These are phyloP conservation scores for Suhomyces vadensis DNA, from an alignment of 805 yeast genomes.

Conservation along the genomic window DNA sequence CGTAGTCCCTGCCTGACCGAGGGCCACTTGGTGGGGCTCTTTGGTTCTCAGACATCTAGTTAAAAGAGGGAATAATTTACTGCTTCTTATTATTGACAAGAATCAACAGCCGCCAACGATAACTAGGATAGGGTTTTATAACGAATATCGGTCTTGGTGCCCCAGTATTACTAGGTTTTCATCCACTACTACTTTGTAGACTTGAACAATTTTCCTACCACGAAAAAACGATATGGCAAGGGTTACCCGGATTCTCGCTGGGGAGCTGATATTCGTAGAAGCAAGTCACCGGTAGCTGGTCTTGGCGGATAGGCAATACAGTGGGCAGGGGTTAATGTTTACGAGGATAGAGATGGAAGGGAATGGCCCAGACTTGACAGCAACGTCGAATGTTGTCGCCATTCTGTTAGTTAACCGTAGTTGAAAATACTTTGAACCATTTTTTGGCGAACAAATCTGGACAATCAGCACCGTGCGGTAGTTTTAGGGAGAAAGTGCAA, in stretches of 20 bases:
- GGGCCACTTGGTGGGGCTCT: slow-evolving; percentile 33
- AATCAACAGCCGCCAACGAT: too few species aligned
- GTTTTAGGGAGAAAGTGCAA: neutral
- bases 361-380: neutral
- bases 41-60: slow-evolving; percentile 36
- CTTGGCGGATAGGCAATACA: neutral
- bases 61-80: too few species aligned
- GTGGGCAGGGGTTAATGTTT: neutral
- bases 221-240: neutral
- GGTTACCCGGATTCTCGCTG: slow-evolving; percentile 5
- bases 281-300: neutral
- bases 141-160: too few species aligned
- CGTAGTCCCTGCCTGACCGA: slow-evolving; percentile 20
- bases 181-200: too few species aligned
- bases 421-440: neutral
- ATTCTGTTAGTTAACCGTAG: neutral
- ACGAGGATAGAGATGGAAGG: neutral
- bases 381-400: too few species aligned
- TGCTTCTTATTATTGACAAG: neutral
- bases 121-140: too few species aligned
- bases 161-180: too few species aligned
- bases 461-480: too few species aligned
- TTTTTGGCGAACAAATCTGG: too few species aligned
- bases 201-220: slow-evolving; percentile 4
- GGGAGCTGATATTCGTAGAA: neutral